These are phyloP conservation scores for Wallacemonas collosoma DNA, from an alignment of 208 protist species.

Conservation along the genomic window DNA sequence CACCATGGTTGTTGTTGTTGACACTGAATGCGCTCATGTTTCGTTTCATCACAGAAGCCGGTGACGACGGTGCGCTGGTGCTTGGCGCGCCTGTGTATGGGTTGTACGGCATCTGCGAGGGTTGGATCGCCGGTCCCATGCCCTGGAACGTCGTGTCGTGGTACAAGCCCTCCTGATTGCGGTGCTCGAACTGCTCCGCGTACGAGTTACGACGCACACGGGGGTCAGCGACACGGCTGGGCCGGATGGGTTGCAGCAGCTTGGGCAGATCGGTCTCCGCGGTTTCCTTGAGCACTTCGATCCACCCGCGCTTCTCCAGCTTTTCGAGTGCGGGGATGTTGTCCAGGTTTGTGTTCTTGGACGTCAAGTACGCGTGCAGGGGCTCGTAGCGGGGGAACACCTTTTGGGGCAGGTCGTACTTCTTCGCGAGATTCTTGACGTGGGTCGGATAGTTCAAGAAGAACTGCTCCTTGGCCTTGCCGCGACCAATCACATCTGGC, in stretches of 20 bases:
- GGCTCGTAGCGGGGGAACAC: conserved; percentile 53
- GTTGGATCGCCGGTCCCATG: conserved; percentile 15
- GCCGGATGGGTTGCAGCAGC: conserved; percentile 74
- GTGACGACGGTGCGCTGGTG: conserved; percentile 5
- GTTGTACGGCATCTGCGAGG: conserved; percentile 6
- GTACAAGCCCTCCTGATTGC: not conserved
- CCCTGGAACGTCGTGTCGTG: conserved; percentile 13
- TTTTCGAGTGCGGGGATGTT: conserved; percentile 62
- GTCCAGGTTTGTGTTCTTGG: conserved; percentile 28
- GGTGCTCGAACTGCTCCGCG: conserved; percentile 13
- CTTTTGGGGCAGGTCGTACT: conserved; percentile 50
- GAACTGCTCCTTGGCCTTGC: conserved; percentile 68
- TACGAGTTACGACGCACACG: conserved; percentile 32
- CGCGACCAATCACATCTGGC: conserved; percentile 87
- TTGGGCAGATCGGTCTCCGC: conserved; percentile 70
- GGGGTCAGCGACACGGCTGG: conserved; percentile 51
- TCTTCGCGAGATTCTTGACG: conserved; percentile 48
- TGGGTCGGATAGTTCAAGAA: conserved; percentile 52
- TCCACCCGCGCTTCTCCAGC: conserved; percentile 58
- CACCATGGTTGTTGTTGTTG: conserved; percentile 7
- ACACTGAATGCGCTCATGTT: conserved; percentile 32
- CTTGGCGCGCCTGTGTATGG: conserved; percentile 5
- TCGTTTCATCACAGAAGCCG: conserved; percentile 35
- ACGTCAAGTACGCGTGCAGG: conserved; percentile 40
- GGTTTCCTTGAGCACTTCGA: conserved; percentile 42